These are phyloP conservation scores for Fragaria vesca DNA, from an alignment of 306 rosid species.

Conservation along the genomic window DNA sequence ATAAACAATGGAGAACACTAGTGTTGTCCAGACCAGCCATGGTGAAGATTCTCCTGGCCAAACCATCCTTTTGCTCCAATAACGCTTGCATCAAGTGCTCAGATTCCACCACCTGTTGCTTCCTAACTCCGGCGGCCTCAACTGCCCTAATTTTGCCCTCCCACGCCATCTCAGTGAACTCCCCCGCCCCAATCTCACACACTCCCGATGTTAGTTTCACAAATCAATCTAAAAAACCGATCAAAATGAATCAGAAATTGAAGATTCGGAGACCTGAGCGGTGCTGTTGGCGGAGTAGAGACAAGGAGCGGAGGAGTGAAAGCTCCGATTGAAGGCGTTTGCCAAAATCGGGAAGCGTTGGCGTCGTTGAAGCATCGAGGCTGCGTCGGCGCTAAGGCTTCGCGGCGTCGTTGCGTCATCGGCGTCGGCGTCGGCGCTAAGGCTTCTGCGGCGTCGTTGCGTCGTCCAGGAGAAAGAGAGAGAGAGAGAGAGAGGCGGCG, in stretches of 20 bases:
- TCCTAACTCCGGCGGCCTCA: slow-evolving; percentile 71
- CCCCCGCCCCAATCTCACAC: slow-evolving; percentile 37
- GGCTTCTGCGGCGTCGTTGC: too few relatives aligned
- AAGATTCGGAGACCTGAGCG: slow-evolving; percentile 51
- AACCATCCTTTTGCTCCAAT: slow-evolving; percentile 90
- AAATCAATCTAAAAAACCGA: not conserved
- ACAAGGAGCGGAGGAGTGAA: slow-evolving; percentile 55
- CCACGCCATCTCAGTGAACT: slow-evolving; percentile 98
- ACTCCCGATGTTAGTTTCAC: not conserved
- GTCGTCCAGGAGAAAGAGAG: too few relatives aligned
- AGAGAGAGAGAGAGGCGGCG: too few relatives aligned
- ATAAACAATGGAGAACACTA: slow-evolving; percentile 52
- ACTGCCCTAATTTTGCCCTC: slow-evolving; percentile 81
- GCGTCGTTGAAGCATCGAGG: too few relatives aligned
- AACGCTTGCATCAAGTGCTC: slow-evolving; percentile 97
- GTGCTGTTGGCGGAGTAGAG: slow-evolving; percentile 40
- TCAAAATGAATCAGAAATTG: too few relatives aligned
- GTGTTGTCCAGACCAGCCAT: slow-evolving; percentile 94
- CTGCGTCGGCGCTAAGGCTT: too few relatives aligned
- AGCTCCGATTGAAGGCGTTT: slow-evolving; percentile 48
- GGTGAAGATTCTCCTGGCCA: slow-evolving; percentile 82
- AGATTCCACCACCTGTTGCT: slow-evolving; percentile 86
- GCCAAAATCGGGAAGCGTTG: slow-evolving; percentile 29
- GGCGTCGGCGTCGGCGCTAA: too few relatives aligned
- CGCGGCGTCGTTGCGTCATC: too few relatives aligned